phyloP scores from a whole-genome alignment of 1,284 basidiomycete genomes.

The Somion occarium region DNA sequence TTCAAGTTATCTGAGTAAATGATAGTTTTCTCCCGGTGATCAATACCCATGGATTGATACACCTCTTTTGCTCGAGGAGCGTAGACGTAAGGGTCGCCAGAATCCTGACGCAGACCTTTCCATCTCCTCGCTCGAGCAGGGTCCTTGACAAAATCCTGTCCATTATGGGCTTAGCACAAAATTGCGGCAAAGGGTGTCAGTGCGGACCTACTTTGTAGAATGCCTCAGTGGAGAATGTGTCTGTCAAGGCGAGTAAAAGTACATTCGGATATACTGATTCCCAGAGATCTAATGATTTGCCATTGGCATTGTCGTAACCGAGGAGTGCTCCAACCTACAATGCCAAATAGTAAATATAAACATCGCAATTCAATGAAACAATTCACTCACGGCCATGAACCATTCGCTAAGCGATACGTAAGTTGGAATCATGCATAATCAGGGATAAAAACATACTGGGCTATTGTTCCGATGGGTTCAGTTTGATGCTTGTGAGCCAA shows the following conservation, averaged over 20 bases:
- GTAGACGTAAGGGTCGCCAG: conserved; percentile 80
- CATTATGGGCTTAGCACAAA: background rate
- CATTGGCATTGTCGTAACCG: conserved; percentile 78
- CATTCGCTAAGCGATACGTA: conserved; percentile 60
- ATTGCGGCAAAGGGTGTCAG: background rate
- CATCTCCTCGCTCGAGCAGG: conserved; percentile 64
- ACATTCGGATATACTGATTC: conserved; percentile 66
- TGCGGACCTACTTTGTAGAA: conserved; percentile 65
- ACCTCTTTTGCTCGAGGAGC: conserved; percentile 67
- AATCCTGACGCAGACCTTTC: conserved; percentile 88
- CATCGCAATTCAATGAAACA: background rate
- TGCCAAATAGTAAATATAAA: background rate
- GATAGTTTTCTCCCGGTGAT: conserved; percentile 63
- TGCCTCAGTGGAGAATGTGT: conserved; percentile 83
- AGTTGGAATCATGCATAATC: background rate
- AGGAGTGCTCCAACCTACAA: conserved; percentile 70
- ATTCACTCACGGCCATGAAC: conserved; percentile 80
- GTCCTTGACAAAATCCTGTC: conserved; percentile 58
- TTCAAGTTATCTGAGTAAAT: conserved; percentile 83
- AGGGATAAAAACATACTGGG: conserved; percentile 56
- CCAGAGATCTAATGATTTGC: conserved; percentile 78
- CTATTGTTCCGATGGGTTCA: conserved; percentile 78
- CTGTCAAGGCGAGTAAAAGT: conserved; percentile 76
- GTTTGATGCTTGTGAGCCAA: conserved; percentile 74
- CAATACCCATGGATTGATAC: conserved; percentile 64